Conservation (phyloP, 495 filamentous ascomycete genomes). For the Lasiosphaeria ovina region DNA sequence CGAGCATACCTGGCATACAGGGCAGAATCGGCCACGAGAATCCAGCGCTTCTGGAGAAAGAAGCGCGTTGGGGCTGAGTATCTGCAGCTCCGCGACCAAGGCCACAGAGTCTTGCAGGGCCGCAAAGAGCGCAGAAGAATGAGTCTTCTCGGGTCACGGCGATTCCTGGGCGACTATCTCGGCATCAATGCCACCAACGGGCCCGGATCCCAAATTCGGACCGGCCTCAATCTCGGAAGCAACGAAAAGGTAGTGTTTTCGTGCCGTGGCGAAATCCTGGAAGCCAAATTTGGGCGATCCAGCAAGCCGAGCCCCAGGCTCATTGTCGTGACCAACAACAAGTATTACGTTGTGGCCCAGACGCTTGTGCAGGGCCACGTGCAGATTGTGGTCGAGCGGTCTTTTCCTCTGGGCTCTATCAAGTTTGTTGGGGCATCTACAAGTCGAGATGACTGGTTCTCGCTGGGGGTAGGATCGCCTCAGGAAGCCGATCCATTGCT, state of each 20-base stretch:
- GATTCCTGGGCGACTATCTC: constrained; percentile 95
- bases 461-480: constrained; percentile 78
- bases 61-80: constrained; percentile 84
- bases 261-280: constrained; percentile 80
- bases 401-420: constrained; percentile 79
- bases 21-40: constrained; percentile 86
- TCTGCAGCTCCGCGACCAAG: constrained; percentile 81
- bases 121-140: constrained; percentile 89
- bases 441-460: constrained; percentile 94
- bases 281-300: constrained; percentile 92
- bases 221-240: constrained; percentile 56
- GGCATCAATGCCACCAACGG: constrained; percentile 79
- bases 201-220: constrained; percentile 77
- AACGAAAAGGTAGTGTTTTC: constrained; percentile 83
- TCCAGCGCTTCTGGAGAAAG: constrained; percentile 93
- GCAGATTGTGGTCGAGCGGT: constrained; percentile 74
- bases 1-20: constrained; percentile 91
- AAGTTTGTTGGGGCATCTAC: constrained; percentile 78
- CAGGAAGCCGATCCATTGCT: constrained; percentile 90
- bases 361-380: constrained; percentile 77
- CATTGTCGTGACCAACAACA: constrained; percentile 78
- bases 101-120: constrained; percentile 77
- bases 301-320: constrained; percentile 88
- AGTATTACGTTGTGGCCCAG: constrained; percentile 85
- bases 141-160: constrained; percentile 83